Evolutionary conservation across 331 rosid species (phyloP), one percentile per base, ranked within the genome.

Genomic region (Arachis monticola): DNA sequence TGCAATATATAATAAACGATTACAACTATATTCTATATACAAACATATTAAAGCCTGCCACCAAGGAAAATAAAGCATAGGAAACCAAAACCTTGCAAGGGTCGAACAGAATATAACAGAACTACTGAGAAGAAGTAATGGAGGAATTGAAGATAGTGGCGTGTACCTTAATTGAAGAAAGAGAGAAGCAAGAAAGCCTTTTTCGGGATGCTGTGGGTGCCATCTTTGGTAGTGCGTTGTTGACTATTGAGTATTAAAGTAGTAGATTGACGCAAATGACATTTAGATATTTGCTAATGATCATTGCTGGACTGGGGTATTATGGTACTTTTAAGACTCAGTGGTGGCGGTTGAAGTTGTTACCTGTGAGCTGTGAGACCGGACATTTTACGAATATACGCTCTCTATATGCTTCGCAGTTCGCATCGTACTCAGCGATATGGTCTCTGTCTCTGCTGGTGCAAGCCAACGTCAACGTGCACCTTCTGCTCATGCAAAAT

Each of bases 381-480:
- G 82, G 40, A 77, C 79, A 66, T 81, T 52, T 46, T 59, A 59
- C 78, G 85, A 80, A 80, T 84, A 84, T 80, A 80, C 80, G 68
- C 40, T 51, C 6, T 14, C 9, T 73, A 62, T 80, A 8, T 60
- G 46, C 22, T 45, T 8, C 0, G 35, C 61, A 12, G 45, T 72
- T 31, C n/a, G 40, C 40, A 35, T 35, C 2, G 47, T 5, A 60
- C 14, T 60, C 8, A 22, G 27, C 27, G 27, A 22, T 22, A 22
- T 22, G 27, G 27, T 22, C 27, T 22, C 27, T 22, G 27, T 22
- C 27, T 22, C 27, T 22, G 27, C 27, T 22, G 27, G 27, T 22
- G 27, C 27, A 22, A 22, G 27, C 27, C 27, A 0, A 22, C 27
- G 27, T 22, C 27, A 22, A 22, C 27, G 27, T 22, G 27, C 27